Base-by-base conservation (phyloP, 768 basidiomycete species). In the Trametes cubensis region DNA sequence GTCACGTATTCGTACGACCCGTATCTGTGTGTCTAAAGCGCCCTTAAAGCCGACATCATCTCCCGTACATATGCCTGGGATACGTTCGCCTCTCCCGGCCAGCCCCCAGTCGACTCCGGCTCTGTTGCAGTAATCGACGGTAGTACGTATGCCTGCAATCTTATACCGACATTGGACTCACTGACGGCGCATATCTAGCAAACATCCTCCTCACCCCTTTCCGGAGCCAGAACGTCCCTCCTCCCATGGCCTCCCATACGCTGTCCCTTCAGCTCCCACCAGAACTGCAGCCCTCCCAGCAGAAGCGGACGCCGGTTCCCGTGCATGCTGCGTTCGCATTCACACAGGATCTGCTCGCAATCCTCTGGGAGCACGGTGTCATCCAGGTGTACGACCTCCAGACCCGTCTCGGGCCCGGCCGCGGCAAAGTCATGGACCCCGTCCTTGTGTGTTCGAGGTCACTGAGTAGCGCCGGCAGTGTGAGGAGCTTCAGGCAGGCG, bases 201-300 rank as follows among this genome's bases (percentile, higher is more conserved):
- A 79, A 78, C 21, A 76, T 93, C 58, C 83, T 95, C 3, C 78
- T 99, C 42, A 99, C 96, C 2, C 92, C 97, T 17, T 98, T 98
- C 81, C 84, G 95, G 42, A 83, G 85, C 0, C 92, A 96, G 76
- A 98, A 97, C 70, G 83, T 96, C 5, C 97, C 96, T n/a, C 97
- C 97, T n/a, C 97, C 97, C 0, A 95, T 97, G 94, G 91, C 88
- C 1, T 88, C 93, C 1, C 79, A 81, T 66, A 74, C 75, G 42
- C 75, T 85, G 53, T 48, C 75, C 71, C 20, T 74, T 55, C 50
- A 71, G 14, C 44, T 62, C 11, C 48, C 66, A 5, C 8, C 26
- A 13, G 58, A 58, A 18, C 61, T 53, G 20, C 58, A 47, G 25
- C 28, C 54, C 14, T 42, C 53, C 73, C 67, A n/a, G 74, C 79